phyloP scores from a whole-genome alignment of 2,329 filamentous ascomycete species.

The Aureobasidium sp. region DNA sequence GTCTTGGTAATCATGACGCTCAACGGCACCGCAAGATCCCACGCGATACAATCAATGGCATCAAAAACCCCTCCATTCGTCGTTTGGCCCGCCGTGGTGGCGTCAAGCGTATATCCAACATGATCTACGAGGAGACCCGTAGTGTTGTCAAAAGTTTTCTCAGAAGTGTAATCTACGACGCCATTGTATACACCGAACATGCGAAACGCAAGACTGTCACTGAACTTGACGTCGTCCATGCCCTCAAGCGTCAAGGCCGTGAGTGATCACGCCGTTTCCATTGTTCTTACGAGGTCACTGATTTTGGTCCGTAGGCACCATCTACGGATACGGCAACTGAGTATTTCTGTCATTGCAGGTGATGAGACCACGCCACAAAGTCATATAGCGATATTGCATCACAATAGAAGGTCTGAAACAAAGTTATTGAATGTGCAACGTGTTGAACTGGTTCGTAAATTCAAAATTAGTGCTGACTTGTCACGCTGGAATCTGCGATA shows the following conservation, averaged over 20 bases:
- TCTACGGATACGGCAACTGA: too few relatives aligned
- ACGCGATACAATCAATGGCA: background rate
- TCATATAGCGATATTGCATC: too few relatives aligned
- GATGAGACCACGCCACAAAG: too few relatives aligned
- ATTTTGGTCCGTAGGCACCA: too few relatives aligned
- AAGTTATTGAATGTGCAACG: too few relatives aligned
- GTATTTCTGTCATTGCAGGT: too few relatives aligned
- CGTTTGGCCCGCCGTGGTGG: conserved; percentile 60
- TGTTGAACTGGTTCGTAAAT: too few relatives aligned
- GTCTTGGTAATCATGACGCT: background rate
- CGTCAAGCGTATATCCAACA: conserved; percentile 99
- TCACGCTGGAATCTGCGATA: too few relatives aligned
- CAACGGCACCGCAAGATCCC: background rate
- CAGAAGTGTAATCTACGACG: background rate
- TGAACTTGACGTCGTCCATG: background rate
- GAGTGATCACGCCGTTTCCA: too few relatives aligned
- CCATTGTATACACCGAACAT: background rate
- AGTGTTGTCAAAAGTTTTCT: background rate
- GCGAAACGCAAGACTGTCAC: background rate
- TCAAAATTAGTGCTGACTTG: too few relatives aligned
- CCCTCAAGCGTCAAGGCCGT: background rate
- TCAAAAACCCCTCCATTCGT: background rate
- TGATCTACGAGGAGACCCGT: conserved; percentile 79
- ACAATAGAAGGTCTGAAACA: too few relatives aligned
- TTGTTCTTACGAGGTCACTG: too few relatives aligned